These are phyloP conservation scores for Cucurbita pepo DNA, from an alignment of 306 rosid species.

Conservation along the genomic window DNA sequence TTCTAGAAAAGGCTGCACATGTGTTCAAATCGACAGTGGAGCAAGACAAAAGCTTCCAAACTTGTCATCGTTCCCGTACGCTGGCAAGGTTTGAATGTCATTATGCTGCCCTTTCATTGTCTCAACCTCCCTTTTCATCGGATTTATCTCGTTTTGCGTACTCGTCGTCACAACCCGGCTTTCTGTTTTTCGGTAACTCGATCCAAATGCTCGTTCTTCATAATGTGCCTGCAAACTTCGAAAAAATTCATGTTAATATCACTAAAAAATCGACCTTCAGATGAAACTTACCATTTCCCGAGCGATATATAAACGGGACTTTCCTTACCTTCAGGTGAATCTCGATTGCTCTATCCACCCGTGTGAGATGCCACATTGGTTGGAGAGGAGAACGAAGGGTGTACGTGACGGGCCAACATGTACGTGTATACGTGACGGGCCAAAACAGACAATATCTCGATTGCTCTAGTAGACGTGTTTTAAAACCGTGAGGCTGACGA, in stretches of 20 bases:
- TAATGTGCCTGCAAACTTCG: conserved; percentile 50
- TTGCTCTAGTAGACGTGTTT: too few relatives aligned
- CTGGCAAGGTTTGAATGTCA: conserved; percentile 22
- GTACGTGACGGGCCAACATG: too few relatives aligned
- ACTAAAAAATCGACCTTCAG: background rate
- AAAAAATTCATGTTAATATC: background rate
- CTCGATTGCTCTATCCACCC: conserved; percentile 11
- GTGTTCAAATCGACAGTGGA: background rate
- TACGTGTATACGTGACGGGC: too few relatives aligned
- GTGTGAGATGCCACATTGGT: too few relatives aligned
- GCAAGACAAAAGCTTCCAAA: background rate
- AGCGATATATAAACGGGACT: background rate
- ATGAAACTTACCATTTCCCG: background rate
- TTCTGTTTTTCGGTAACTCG: conserved; percentile 18
- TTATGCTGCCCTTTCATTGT: conserved; percentile 44
- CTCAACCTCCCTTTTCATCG: conserved; percentile 50
- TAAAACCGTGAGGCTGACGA: too few relatives aligned
- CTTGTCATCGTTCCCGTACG: background rate
- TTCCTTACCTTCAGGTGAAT: conserved; percentile 21
- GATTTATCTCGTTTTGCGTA: conserved; percentile 28
- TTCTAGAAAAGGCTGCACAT: background rate
- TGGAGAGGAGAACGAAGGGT: too few relatives aligned
- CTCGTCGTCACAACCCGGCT: conserved; percentile 19
- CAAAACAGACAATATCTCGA: too few relatives aligned
- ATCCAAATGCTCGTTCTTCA: conserved; percentile 31